Evolutionary conservation across 1,284 basidiomycete species (phyloP).

Genomic region (Phellopilus nigrolimitatus): DNA sequence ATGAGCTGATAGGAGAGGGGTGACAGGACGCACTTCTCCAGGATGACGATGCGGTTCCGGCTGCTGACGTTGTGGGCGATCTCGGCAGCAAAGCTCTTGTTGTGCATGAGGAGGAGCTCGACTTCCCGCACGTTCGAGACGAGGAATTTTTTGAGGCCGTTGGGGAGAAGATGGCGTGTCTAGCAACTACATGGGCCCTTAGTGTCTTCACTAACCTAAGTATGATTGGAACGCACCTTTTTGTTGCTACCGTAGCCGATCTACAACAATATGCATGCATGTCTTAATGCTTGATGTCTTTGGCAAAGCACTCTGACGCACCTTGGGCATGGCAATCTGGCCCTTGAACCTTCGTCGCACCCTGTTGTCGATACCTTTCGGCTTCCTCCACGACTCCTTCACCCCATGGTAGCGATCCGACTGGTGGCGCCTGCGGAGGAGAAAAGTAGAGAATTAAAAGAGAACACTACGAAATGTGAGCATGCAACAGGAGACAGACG

Average conservation of each 20-base stretch:
- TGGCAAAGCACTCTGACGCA: conserved; percentile 32
- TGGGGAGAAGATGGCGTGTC: conserved; percentile 93
- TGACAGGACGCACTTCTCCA: conserved; percentile 65
- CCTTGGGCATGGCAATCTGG: conserved; percentile 92
- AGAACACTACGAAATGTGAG: neutral
- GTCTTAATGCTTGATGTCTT: conserved; percentile 5
- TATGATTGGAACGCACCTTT: conserved; percentile 38
- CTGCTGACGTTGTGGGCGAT: conserved; percentile 97
- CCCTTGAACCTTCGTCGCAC: conserved; percentile 96
- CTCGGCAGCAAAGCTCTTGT: conserved; percentile 93
- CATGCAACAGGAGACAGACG: conserved; percentile 29
- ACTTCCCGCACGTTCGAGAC: conserved; percentile 90
- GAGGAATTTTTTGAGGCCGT: conserved; percentile 90
- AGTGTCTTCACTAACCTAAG: neutral
- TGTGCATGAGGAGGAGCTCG: conserved; percentile 96
- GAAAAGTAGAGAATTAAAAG: conserved; percentile 24
- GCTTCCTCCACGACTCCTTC: conserved; percentile 97
- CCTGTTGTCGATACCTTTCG: conserved; percentile 96
- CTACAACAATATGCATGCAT: conserved; percentile 29
- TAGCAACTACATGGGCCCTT: conserved; percentile 24
- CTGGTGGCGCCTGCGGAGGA: conserved; percentile 78
- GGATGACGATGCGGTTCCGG: conserved; percentile 91
- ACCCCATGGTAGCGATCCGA: conserved; percentile 94
- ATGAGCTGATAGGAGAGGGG: neutral
- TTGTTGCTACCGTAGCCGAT: conserved; percentile 87